Base-by-base conservation (phyloP, 192 early-diverging fungal genomes). In the Backusella parvicylindrica region DNA sequence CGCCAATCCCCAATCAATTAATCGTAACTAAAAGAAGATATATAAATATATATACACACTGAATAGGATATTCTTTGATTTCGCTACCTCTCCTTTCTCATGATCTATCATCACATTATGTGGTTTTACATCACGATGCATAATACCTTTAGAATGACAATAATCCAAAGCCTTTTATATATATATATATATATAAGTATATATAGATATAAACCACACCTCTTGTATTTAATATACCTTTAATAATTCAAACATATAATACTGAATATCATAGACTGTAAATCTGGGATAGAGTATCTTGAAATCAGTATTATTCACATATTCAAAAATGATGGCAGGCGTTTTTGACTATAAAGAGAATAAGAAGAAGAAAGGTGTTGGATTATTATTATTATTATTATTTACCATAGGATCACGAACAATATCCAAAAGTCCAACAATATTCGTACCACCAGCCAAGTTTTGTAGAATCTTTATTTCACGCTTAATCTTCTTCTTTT, bases 21-120 rank as follows among this genome's bases (percentile, higher is more conserved):
- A 87, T 41, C 97, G 89, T 70, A 99, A 85, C 88, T 96, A 86
- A 41, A 38, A 36, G 33, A 28, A 9, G 26, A 12, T 3, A 21
- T 9, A 63, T 8, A 3, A 16, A 33, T 60, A 21, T 60, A 13
- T 66, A 33, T 18, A 66, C 26, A 6, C 1, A 31, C 2, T 35
- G n/a, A 13, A 50, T 38, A n/a, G 3, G 7, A n/a, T 32, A 12
- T 50, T 56, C 4, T 47, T 56, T 0, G 0, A 8, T 68, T 16
- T 35, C 21, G 21, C 31, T 65, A 73, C 72, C 79, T 91, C 92
- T 71, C 95, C 92, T 80, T 94, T 93, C 79, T 95, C 94, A 77
- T 99, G 97, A 81, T 99, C 98, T 78, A 99, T 99, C 98, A 99
- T 99, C n/a, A 99, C 96, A 74, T 98, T 98, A 85, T 97, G 97